A percentile compares a stretch with the other conserved stretches of the same genome.
Conservation (phyloP, 2,329 filamentous ascomycete genomes). For the Colletotrichum higginsianum region DNA sequence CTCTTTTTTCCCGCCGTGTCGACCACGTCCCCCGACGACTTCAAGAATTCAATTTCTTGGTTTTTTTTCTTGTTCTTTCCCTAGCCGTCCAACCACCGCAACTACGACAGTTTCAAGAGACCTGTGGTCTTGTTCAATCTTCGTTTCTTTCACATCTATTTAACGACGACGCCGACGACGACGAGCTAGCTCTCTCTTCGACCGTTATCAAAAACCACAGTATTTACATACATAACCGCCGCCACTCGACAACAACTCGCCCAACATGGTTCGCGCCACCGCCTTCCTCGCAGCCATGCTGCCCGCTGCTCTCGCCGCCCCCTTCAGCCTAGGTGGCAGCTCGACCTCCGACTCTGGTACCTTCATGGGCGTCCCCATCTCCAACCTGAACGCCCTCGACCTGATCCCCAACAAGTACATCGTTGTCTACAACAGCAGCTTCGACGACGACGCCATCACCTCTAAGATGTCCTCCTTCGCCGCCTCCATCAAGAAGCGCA, state of each 20-base stretch:
- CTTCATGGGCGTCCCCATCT: conserved; percentile 61
- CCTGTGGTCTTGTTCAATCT: conserved; percentile 38
- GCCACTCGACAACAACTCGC: conserved; percentile 1
- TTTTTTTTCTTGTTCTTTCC: background rate
- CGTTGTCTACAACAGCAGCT: conserved; percentile 74
- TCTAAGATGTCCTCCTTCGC: conserved; percentile 65
- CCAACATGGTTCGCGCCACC: conserved; percentile 46
- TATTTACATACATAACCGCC: conserved; percentile 19
- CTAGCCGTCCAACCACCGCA: conserved; percentile 19
- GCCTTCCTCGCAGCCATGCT: conserved; percentile 45
- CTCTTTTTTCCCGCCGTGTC: conserved; percentile 19
- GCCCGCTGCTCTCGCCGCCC: conserved; percentile 45
- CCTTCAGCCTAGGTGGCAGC: conserved; percentile 43
- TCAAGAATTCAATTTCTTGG: conserved; percentile 19
- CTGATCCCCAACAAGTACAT: conserved; percentile 73
- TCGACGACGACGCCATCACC: conserved; percentile 62
- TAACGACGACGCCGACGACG: conserved; percentile 30
- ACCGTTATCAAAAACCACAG: conserved; percentile 31
- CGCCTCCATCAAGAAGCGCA: conserved; percentile 68
- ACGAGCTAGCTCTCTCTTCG: conserved; percentile 40
- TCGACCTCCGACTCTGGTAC: conserved; percentile 46
- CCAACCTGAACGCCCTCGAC: conserved; percentile 64
- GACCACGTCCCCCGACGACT: conserved; percentile 22
- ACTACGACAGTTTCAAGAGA: conserved; percentile 24
- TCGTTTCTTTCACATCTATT: conserved; percentile 33